Evolutionary conservation across 2,329 filamentous ascomycete genomes (phyloP).

Genomic region (Neopestalotiopsis rosae): DNA sequence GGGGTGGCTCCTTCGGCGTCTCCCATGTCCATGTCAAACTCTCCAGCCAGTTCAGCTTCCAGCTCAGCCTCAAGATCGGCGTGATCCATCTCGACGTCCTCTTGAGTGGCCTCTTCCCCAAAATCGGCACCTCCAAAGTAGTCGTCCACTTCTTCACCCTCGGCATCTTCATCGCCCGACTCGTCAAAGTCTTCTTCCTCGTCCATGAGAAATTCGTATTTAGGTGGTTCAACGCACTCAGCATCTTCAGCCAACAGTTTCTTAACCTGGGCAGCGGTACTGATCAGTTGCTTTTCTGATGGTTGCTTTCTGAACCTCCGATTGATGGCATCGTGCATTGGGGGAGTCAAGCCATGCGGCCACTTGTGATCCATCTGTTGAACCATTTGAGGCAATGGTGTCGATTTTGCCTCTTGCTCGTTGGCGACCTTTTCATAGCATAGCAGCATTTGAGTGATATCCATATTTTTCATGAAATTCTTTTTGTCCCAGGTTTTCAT

Average conservation of each 20-base stretch:
- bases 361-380: conserved; percentile 70
- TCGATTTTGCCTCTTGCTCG: conserved; percentile 69
- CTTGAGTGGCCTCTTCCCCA: conserved; percentile 2
- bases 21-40: conserved; percentile 42
- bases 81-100: conserved; percentile 34
- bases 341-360: conserved; percentile 86
- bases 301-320: conserved; percentile 84
- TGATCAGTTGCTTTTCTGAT: conserved; percentile 82
- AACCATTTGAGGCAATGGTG: conserved; percentile 74
- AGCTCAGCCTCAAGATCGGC: conserved; percentile 65
- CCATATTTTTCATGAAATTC: conserved; percentile 85
- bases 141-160: conserved; percentile 64
- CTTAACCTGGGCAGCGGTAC: conserved; percentile 81
- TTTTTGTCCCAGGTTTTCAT: conserved; percentile 95
- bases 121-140: conserved; percentile 32
- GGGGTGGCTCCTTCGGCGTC: conserved; percentile 39
- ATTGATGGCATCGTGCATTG: conserved; percentile 84
- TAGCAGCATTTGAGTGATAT: conserved; percentile 88
- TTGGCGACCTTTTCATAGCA: conserved; percentile 72
- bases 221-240: conserved; percentile 62
- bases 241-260: conserved; percentile 74
- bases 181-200: conserved; percentile 40
- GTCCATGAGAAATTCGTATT: conserved; percentile 66
- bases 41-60: conserved; percentile 58
- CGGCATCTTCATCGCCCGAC: conserved; percentile 52